phyloP scores from a whole-genome alignment of 306 rosid genomes.

The Oxytropis ochrocephala region DNA sequence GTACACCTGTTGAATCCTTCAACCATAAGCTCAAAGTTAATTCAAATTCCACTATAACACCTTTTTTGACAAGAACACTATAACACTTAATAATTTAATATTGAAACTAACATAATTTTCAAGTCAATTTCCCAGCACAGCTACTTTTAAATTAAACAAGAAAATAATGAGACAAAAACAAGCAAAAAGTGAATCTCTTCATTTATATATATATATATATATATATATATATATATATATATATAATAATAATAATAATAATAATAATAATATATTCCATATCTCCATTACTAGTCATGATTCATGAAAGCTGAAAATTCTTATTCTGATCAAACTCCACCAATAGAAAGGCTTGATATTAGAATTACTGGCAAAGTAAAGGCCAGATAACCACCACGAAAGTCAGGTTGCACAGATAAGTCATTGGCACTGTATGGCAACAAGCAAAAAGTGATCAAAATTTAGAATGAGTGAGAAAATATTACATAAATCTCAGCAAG shows the following conservation, averaged over 20 bases:
- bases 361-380: constrained; percentile 65
- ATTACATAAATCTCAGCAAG: constrained; percentile 7
- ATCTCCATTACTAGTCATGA: neutral
- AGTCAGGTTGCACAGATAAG: constrained; percentile 52
- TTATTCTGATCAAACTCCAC: neutral
- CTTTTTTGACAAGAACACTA: no score
- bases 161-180: constrained; percentile 8
- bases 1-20: constrained; percentile 76
- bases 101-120: neutral
- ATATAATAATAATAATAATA: no score
- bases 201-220: neutral
- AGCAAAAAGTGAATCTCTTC: neutral
- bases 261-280: no score
- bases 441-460: constrained; percentile 16
- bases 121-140: neutral
- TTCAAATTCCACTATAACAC: neutral
- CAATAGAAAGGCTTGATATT: constrained; percentile 7
- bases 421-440: constrained; percentile 59
- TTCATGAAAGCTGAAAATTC: neutral
- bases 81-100: neutral
- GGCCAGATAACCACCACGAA: constrained; percentile 89
- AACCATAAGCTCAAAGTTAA: constrained; percentile 30
- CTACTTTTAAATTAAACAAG: neutral
- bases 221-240: neutral
- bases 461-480: constrained; percentile 1